Percentiles rank a stretch among this genome's conserved stretches.
phyloP scores from a whole-genome alignment of 192 early-diverging fungal genomes.

The Ramicandelaber brevisporus region DNA sequence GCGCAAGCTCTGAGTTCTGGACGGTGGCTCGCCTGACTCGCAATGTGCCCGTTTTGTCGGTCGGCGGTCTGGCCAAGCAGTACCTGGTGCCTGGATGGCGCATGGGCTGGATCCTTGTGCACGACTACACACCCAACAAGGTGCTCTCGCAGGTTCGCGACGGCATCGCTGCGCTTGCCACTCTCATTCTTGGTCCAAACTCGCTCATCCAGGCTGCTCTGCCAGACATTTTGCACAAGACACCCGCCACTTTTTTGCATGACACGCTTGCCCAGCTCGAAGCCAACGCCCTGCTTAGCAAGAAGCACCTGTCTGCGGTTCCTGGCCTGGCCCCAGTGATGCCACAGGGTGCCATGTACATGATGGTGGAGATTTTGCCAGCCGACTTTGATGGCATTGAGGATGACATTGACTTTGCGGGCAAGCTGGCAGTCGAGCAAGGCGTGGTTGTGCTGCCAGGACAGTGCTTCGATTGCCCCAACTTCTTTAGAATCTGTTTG shows the following conservation, averaged over 20 bases:
- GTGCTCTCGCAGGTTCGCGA: constrained; percentile 26
- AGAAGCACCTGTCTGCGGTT: constrained; percentile 27
- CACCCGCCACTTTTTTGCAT: constrained; percentile 35
- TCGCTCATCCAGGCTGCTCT: constrained; percentile 52
- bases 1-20: constrained; percentile 20
- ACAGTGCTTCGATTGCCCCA: constrained; percentile 56
- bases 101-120: constrained; percentile 64
- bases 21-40: constrained; percentile 43
- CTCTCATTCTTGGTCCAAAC: constrained; percentile 58
- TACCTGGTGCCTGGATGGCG: constrained; percentile 85
- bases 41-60: constrained; percentile 59
- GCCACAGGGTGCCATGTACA: constrained; percentile 83
- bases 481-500: constrained; percentile 54
- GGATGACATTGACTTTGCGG: constrained; percentile 57
- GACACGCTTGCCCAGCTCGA: constrained; percentile 43
- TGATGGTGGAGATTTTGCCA: constrained; percentile 58
- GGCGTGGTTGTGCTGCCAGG: constrained; percentile 66
- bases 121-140: constrained; percentile 32
- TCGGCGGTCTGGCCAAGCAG: constrained; percentile 70
- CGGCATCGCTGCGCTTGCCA: constrained; percentile 42
- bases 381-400: constrained; percentile 38
- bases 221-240: constrained; percentile 46
- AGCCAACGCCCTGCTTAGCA: constrained; percentile 36
- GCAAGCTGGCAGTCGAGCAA: constrained; percentile 59
- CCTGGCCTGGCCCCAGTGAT: constrained; percentile 48